phyloP scores from a whole-genome alignment of 1,284 basidiomycete genomes.

The Pholiota adiposa region DNA sequence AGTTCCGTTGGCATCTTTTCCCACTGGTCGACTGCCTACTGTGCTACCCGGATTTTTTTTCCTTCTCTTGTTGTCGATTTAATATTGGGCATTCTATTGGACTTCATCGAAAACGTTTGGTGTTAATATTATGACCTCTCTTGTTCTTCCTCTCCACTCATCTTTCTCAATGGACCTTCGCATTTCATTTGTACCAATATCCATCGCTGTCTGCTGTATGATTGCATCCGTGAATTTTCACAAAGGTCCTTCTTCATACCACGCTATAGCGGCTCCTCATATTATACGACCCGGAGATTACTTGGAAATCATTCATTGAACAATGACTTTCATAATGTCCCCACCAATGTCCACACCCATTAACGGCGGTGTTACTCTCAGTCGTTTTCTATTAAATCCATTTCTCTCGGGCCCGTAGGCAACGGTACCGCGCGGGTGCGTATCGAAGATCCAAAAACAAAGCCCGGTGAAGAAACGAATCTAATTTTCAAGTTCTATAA shows the following conservation, averaged over 20 bases:
- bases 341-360: background rate
- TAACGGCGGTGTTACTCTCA: conserved; percentile 26
- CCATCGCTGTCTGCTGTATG: background rate
- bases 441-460: no score
- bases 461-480: background rate
- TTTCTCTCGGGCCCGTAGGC: background rate
- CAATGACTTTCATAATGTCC: background rate
- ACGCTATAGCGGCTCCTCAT: background rate
- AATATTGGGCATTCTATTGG: background rate
- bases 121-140: no score
- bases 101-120: background rate
- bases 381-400: background rate
- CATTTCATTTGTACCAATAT: background rate
- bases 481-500: background rate
- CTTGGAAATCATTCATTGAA: no score
- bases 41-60: background rate
- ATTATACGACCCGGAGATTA: background rate
- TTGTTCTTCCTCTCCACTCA: background rate
- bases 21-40: background rate
- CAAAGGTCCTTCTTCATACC: background rate
- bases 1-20: background rate
- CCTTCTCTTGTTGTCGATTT: background rate
- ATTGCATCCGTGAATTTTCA: background rate
- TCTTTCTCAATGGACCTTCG: background rate
- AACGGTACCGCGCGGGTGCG: background rate